These are phyloP conservation scores for Phytophthora pluvialis DNA, from an alignment of 352 stramenopile genomes.

Conservation along the genomic window DNA sequence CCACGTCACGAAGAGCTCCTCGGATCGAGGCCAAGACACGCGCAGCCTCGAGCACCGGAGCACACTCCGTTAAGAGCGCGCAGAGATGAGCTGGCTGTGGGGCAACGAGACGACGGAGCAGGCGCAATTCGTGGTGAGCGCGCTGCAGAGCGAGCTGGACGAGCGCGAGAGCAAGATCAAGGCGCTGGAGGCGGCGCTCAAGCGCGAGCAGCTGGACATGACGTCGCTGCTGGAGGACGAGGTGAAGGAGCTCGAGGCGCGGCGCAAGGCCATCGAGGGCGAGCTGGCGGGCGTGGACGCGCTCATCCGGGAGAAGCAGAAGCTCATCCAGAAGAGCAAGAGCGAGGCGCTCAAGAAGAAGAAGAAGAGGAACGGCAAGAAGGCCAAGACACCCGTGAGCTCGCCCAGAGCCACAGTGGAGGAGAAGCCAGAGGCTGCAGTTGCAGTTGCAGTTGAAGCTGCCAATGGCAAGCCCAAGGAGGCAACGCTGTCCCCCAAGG, in stretches of 20 bases:
- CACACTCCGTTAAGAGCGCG: not conserved
- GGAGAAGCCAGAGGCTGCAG: slow-evolving; percentile 19
- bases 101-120: slow-evolving; percentile 87
- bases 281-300: slow-evolving; percentile 59
- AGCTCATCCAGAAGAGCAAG: slow-evolving; percentile 59
- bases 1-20: slow-evolving; percentile 30
- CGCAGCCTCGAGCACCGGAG: not conserved
- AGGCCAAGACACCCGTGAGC: slow-evolving; percentile 24
- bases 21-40: slow-evolving; percentile 5
- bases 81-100: slow-evolving; percentile 82
- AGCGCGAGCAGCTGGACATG: slow-evolving; percentile 79
- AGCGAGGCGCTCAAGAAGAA: slow-evolving; percentile 50
- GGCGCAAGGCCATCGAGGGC: slow-evolving; percentile 42
- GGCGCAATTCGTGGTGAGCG: slow-evolving; percentile 84
- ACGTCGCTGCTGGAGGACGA: slow-evolving; percentile 62
- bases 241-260: slow-evolving; percentile 69
- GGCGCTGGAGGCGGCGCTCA: slow-evolving; percentile 74
- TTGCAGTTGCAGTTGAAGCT: not conserved
- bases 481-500: slow-evolving; percentile 23
- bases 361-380: slow-evolving; percentile 37
- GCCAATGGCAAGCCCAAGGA: slow-evolving; percentile 11
- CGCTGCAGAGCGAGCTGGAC: slow-evolving; percentile 81
- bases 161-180: slow-evolving; percentile 84
- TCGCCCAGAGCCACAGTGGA: slow-evolving; percentile 24
- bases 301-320: slow-evolving; percentile 73